Evolutionary conservation across 768 basidiomycete species (phyloP).

Genomic region (Boletus rubropictus): DNA sequence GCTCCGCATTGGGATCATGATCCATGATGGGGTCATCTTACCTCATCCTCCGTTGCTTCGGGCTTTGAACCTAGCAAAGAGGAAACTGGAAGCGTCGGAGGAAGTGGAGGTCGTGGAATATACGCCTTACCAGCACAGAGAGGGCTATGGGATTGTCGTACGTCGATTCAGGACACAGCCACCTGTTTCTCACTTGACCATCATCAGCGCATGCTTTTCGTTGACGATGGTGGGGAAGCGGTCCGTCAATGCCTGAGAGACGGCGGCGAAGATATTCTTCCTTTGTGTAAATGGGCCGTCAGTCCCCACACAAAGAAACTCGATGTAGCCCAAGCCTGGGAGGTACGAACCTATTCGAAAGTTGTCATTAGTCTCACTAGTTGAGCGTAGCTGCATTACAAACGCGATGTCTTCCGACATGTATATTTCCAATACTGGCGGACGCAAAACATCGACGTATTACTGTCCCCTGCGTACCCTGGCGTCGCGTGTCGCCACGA

Average conservation of each 20-base stretch:
- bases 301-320: conserved; percentile 24
- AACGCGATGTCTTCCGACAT: conserved; percentile 33
- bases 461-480: conserved; percentile 35
- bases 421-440: conserved; percentile 36
- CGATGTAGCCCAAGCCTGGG: conserved; percentile 24
- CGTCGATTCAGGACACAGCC: background rate
- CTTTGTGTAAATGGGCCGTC: conserved; percentile 34
- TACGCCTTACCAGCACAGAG: conserved; percentile 31
- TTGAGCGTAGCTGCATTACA: conserved; percentile 20
- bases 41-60: conserved; percentile 40
- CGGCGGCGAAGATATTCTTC: conserved; percentile 33
- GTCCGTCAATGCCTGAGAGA: conserved; percentile 20
- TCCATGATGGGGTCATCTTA: conserved; percentile 33
- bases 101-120: conserved; percentile 36
- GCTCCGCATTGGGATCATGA: conserved; percentile 26
- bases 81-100: conserved; percentile 30
- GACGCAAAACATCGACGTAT: conserved; percentile 34
- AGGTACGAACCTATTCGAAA: conserved; percentile 15
- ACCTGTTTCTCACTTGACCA: background rate
- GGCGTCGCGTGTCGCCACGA: conserved; percentile 36
- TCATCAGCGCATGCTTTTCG: conserved; percentile 33
- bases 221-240: conserved; percentile 34
- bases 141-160: conserved; percentile 30
- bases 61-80: conserved; percentile 35
- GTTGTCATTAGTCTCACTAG: background rate